Base-by-base conservation (phyloP, 1,139 yeast species). In the Sugiyamaella sp. region DNA sequence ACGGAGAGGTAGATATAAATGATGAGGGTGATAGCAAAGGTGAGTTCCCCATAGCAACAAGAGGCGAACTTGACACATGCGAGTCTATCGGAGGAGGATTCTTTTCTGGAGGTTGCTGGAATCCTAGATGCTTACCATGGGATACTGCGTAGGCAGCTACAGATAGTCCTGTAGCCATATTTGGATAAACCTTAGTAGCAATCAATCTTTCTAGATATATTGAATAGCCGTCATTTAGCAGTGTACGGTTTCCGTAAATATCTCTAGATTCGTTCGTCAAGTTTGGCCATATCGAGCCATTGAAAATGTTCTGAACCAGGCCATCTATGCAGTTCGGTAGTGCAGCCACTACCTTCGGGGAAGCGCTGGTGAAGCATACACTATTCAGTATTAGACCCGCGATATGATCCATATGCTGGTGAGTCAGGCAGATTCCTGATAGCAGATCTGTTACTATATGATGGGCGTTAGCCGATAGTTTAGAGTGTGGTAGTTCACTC, bases 341-440 rank as follows among this genome's bases (percentile, higher is more conserved):
- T 0, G 89, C 96, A 58, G 76, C 80, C 1, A 89, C 69, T 12
- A 63, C 63, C 63, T 80, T 80, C 1, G 75, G 68, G 4, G 55
- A 62, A 3, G 60, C 57, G 9, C 63, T 64, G 19, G 68, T 69
- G 54, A 82, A 80, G 6, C 80, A 77, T 0, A 96, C 89, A 3
- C 91, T 81, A 65, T 89, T 89, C 50, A 89, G 71, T 1, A 85
- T 81, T 51, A 89, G 66, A 1, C 86, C 89, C 3, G 80, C 70
- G 17, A 89, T 76, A 67, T 90, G 97, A 68, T 90, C 97, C 52
- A 89, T 67, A 69, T 90, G 97, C 0, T 95, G 82, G 70, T 90
- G 97, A 1, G 97, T 82, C 37, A 90, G 77, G 49, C 87, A 76
- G 57, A 80, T 81, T 29, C 77, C 74, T 21, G 68, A 58, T 16